Percentiles rank a stretch among this genome's conserved stretches.
These are phyloP conservation scores for Heterobasidion irregulare DNA, from an alignment of 1,284 basidiomycete genomes.

Conservation along the genomic window DNA sequence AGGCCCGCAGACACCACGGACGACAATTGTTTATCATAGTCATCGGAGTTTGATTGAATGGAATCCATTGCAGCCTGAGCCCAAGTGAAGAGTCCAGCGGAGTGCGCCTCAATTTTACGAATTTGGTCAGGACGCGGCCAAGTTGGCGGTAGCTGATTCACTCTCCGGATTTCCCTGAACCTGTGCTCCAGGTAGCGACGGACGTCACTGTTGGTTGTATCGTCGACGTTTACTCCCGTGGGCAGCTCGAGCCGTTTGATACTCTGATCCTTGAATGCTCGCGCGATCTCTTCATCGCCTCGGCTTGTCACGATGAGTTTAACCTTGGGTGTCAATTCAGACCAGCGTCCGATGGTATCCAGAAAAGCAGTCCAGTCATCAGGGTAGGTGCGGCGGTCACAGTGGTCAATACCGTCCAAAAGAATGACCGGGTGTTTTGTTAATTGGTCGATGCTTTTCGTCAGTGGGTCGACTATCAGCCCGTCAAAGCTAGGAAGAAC, in stretches of 20 bases:
- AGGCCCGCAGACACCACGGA: background rate
- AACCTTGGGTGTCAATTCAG: conserved; percentile 2
- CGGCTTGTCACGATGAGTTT: conserved; percentile 11
- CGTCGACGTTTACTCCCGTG: conserved; percentile 1
- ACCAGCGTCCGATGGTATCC: conserved; percentile 4
- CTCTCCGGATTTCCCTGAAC: conserved; percentile 4
- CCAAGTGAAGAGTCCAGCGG: background rate
- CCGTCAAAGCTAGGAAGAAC: conserved; percentile 1
- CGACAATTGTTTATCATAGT: background rate
- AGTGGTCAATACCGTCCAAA: conserved; percentile 7
- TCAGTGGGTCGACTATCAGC: conserved; percentile 5
- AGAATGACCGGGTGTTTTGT: conserved; percentile 4
- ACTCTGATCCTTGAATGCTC: background rate
- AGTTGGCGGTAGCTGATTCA: background rate
- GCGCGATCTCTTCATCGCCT: conserved; percentile 4
- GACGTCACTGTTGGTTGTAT: background rate
- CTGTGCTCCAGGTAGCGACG: conserved; percentile 5
- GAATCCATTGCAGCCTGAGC: background rate
- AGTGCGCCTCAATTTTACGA: background rate
- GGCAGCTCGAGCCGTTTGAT: conserved; percentile 2
- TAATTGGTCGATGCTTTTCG: background rate
- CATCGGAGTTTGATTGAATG: background rate
- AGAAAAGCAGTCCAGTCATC: conserved; percentile 1
- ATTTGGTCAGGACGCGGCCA: background rate
- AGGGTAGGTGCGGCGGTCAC: background rate